Percentiles rank a stretch among this genome's conserved stretches.
These are phyloP conservation scores for Paraphaeosphaeria minitans DNA, from an alignment of 2,329 filamentous ascomycete genomes.

Conservation along the genomic window DNA sequence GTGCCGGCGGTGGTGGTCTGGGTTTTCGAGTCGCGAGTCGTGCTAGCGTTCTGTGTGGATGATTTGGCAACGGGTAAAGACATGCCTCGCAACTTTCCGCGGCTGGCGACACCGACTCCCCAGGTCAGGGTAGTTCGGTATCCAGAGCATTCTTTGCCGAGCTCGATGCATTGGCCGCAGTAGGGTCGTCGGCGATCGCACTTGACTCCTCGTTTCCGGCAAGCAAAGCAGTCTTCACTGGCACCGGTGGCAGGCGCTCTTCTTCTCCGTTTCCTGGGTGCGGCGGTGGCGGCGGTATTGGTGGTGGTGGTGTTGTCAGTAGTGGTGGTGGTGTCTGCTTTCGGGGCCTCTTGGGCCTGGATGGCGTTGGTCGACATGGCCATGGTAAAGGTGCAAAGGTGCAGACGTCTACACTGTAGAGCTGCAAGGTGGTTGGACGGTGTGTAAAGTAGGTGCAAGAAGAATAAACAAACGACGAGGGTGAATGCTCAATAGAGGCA, in stretches of 20 bases:
- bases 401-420: constrained; percentile 33
- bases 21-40: constrained; percentile 35
- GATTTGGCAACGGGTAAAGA: constrained; percentile 69
- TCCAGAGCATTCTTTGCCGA: constrained; percentile 90
- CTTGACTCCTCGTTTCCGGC: constrained; percentile 78
- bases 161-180: constrained; percentile 90
- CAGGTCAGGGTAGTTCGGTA: constrained; percentile 97
- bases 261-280: constrained; percentile 73
- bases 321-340: constrained; percentile 30
- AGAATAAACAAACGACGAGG: constrained; percentile 13
- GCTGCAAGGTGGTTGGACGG: constrained; percentile 36
- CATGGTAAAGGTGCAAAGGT: constrained; percentile 32
- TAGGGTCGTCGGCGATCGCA: constrained; percentile 93
- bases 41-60: constrained; percentile 30
- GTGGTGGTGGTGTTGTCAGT: constrained; percentile 27
- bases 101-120: constrained; percentile 93
- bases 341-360: constrained; percentile 41
- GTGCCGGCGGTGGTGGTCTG: constrained; percentile 34
- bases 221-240: constrained; percentile 93
- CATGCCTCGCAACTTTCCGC: constrained; percentile 89
- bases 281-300: constrained; percentile 37
- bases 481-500: constrained; percentile 11
- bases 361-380: constrained; percentile 40
- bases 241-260: constrained; percentile 87
- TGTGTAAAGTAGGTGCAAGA: constrained; percentile 10